Conservation (phyloP, 1,284 basidiomycete genomes). For the Trametes sp. region DNA sequence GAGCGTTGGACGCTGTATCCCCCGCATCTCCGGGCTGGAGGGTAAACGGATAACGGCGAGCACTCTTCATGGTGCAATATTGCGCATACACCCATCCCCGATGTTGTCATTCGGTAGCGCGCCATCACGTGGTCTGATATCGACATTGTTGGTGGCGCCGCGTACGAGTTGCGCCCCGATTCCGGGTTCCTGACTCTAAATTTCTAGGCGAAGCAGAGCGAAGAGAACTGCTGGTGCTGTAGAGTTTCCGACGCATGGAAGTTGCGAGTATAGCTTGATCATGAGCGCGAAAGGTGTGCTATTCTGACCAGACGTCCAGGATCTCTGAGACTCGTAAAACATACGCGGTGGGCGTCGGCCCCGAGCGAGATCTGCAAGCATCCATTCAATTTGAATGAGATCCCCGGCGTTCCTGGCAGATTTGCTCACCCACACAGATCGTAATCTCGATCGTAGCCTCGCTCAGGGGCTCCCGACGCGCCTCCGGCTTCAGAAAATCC, state of each 20-base stretch:
- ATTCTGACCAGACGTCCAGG: not conserved
- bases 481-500: not conserved
- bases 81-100: conserved; percentile 9
- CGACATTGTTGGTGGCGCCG: not conserved
- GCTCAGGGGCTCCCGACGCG: too few species aligned
- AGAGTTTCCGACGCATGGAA: too few species aligned
- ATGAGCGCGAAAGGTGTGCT: too few species aligned
- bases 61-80: conserved; percentile 26
- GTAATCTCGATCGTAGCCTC: not conserved
- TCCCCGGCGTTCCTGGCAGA: not conserved
- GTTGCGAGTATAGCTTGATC: too few species aligned
- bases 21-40: not conserved
- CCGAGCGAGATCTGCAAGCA: not conserved
- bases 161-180: not conserved
- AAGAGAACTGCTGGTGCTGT: not conserved
- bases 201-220: not conserved
- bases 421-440: not conserved
- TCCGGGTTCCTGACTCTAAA: not conserved
- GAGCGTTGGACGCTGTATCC: conserved; percentile 1
- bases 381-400: not conserved
- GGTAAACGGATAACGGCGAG: not conserved
- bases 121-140: not conserved
- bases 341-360: not conserved
- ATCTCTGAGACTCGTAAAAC: too few species aligned
- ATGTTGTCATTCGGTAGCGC: conserved; percentile 16